Conservation (phyloP, 257 asterid genomes). For the Jaltomata sinuosa region DNA sequence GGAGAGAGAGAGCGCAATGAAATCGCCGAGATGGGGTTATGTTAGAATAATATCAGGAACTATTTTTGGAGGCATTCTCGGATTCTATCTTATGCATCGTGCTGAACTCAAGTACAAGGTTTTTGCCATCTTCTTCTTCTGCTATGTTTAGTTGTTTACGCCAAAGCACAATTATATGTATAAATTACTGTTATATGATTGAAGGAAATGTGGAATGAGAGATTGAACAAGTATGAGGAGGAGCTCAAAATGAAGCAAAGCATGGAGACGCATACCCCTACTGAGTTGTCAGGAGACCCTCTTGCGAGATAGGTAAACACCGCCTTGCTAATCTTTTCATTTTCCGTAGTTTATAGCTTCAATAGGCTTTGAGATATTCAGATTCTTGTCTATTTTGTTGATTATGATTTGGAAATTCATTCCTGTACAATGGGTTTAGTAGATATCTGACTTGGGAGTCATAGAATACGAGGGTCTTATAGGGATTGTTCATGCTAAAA, state of each 20-base stretch:
- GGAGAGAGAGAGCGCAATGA: constrained; percentile 17
- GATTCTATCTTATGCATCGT: constrained; percentile 80
- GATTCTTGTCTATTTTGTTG: neutral
- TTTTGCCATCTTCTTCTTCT: neutral
- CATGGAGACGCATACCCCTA: constrained; percentile 25
- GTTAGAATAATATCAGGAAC: constrained; percentile 76
- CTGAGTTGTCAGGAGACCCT: constrained; percentile 38
- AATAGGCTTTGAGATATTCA: neutral
- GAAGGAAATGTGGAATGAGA: constrained; percentile 18
- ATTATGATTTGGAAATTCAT: neutral
- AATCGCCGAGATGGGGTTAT: constrained; percentile 71
- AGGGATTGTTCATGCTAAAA: neutral
- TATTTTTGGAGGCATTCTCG: constrained; percentile 55
- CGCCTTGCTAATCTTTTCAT: neutral
- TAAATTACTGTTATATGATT: neutral
- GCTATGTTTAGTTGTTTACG: neutral
- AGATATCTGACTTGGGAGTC: neutral
- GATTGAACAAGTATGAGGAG: constrained; percentile 79
- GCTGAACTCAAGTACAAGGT: constrained; percentile 81
- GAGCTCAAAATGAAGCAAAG: constrained; percentile 45
- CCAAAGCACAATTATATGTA: neutral
- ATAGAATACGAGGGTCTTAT: neutral
- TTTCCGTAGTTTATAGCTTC: neutral
- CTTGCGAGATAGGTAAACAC: neutral
- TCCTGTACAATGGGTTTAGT: neutral